Conservation (phyloP, 768 basidiomycete species). For the Mycena filopes region DNA sequence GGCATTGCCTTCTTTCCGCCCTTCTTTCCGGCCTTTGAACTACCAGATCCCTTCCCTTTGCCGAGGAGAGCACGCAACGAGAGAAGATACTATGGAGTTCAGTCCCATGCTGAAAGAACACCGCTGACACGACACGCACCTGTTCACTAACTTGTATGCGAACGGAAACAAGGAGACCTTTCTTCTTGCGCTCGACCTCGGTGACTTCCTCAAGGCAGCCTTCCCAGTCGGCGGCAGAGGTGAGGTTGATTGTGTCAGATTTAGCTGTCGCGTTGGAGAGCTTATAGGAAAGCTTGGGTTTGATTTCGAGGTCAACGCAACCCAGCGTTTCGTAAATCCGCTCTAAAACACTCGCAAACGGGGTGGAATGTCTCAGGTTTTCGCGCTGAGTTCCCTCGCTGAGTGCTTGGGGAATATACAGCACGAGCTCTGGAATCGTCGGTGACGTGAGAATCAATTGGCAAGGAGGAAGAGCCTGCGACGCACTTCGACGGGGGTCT, state of each 20-base stretch:
- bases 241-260: not conserved
- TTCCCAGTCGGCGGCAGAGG: not conserved
- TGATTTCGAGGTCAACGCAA: not conserved
- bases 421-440: not conserved
- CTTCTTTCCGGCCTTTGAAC: not conserved
- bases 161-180: not conserved
- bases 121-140: not conserved
- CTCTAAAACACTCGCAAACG: conserved; percentile 10
- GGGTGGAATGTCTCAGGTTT: not conserved
- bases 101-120: not conserved
- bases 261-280: not conserved
- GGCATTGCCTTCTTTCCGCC: not conserved
- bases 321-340: conserved; percentile 4
- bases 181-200: not conserved
- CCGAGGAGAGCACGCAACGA: not conserved
- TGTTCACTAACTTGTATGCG: conserved; percentile 4
- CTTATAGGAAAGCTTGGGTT: conserved; percentile 2
- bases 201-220: not conserved
- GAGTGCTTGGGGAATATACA: not conserved
- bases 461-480: no score
- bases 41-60: not conserved
- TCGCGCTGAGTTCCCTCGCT: not conserved
- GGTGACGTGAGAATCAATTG: no score
- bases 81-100: conserved; percentile 12
- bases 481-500: no score